Percentiles rank a stretch among this genome's conserved stretches.
phyloP scores from a whole-genome alignment of 495 filamentous ascomycete species.

The Hapsidospora chrysogenum region DNA sequence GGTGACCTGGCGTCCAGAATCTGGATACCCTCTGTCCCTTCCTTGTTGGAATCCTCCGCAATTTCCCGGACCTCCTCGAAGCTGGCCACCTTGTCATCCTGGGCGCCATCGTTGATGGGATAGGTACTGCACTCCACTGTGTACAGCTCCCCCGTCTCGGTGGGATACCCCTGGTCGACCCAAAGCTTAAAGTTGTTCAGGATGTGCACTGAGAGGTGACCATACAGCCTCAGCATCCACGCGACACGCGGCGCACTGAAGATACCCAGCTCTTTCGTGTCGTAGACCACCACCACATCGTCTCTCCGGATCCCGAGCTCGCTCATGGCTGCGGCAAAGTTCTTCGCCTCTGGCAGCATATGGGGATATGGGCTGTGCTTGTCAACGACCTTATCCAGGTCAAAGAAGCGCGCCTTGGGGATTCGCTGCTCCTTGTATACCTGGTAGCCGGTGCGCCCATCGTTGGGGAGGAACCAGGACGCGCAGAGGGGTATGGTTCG shows the following conservation, averaged over 20 bases:
- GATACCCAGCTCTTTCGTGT: constrained; percentile 72
- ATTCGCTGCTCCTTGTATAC: constrained; percentile 66
- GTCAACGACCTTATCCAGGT: constrained; percentile 82
- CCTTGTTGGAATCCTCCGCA: constrained; percentile 56
- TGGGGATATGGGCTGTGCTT: constrained; percentile 79
- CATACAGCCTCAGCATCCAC: constrained; percentile 84
- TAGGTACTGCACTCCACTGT: constrained; percentile 40
- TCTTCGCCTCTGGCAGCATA: constrained; percentile 74
- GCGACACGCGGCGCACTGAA: constrained; percentile 86
- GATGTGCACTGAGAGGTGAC: constrained; percentile 77
- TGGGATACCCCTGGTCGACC: constrained; percentile 65
- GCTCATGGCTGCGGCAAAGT: constrained; percentile 78
- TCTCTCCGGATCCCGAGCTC: constrained; percentile 69
- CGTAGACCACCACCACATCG: constrained; percentile 86
- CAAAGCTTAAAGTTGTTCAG: constrained; percentile 89
- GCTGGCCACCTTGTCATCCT: constrained; percentile 22
- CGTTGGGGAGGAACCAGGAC: constrained; percentile 92
- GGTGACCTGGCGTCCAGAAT: constrained; percentile 75
- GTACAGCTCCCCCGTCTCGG: constrained; percentile 58
- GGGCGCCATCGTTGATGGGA: constrained; percentile 25
- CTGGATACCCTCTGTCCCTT: constrained; percentile 66
- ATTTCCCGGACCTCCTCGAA: constrained; percentile 71
- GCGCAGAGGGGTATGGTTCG: constrained; percentile 79
- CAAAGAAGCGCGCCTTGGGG: constrained; percentile 85
- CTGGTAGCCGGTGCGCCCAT: constrained; percentile 58